Conservation (phyloP, 768 basidiomycete species). For the Serendipita indica region DNA sequence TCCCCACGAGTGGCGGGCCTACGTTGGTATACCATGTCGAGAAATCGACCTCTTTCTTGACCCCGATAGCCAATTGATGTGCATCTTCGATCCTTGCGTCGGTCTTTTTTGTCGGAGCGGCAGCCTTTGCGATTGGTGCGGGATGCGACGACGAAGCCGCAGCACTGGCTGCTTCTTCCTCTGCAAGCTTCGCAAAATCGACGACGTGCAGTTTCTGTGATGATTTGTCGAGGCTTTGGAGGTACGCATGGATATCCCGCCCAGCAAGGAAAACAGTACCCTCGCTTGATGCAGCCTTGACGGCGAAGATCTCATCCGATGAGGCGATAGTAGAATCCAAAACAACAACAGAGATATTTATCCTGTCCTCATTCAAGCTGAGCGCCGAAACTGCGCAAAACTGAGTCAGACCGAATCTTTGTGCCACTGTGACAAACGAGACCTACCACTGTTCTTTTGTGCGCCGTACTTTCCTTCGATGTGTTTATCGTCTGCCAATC, state of each 20-base stretch:
- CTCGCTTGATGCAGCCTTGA: conserved; percentile 55
- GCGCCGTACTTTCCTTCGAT: conserved; percentile 70
- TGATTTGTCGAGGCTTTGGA: conserved; percentile 37
- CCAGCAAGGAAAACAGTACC: conserved; percentile 70
- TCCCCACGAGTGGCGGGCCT: not conserved
- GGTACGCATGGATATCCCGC: conserved; percentile 53
- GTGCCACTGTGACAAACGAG: not conserved
- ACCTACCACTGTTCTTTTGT: conserved; percentile 76
- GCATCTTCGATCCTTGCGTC: conserved; percentile 75
- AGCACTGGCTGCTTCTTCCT: conserved; percentile 21
- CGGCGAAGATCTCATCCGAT: conserved; percentile 50
- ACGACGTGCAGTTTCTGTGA: conserved; percentile 43
- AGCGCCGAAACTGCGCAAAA: conserved; percentile 57
- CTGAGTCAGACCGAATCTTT: conserved; percentile 14
- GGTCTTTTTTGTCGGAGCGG: conserved; percentile 43
- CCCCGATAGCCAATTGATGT: conserved; percentile 83
- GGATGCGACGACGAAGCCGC: conserved; percentile 21
- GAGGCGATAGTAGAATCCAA: conserved; percentile 67
- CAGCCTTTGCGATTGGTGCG: conserved; percentile 25
- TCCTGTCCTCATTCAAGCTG: conserved; percentile 46
- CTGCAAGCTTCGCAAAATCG: conserved; percentile 48
- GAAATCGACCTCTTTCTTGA: conserved; percentile 94
- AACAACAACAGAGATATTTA: conserved; percentile 58
- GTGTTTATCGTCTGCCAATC: conserved; percentile 74
- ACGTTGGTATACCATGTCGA: conserved; percentile 89